Conservation (phyloP, 768 basidiomycete species). For the Rhizopogon rudus region DNA sequence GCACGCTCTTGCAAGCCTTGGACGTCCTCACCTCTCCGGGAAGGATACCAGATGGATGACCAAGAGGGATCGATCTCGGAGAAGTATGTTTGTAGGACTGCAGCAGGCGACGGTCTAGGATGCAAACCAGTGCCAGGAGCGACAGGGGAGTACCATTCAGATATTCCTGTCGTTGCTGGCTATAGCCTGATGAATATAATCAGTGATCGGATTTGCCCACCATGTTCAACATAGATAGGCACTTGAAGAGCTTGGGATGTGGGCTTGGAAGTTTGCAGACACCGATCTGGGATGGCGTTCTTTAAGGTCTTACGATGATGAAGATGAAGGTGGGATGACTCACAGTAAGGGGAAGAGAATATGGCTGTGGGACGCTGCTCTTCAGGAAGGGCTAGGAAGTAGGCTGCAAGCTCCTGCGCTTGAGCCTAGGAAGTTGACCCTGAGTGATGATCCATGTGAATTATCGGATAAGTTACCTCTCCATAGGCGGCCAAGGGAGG, state of each 20-base stretch:
- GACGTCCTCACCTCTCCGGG: constrained; percentile 70
- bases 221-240: constrained; percentile 79
- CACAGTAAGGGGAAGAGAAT: constrained; percentile 84
- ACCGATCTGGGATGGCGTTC: constrained; percentile 55
- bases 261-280: constrained; percentile 75
- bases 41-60: constrained; percentile 61
- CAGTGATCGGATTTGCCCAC: constrained; percentile 25
- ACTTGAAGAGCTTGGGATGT: constrained; percentile 53
- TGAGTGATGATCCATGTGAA: not conserved
- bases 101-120: constrained; percentile 62
- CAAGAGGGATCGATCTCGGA: constrained; percentile 52
- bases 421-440: constrained; percentile 42
- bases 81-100: constrained; percentile 49
- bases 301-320: not conserved
- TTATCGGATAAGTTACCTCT: constrained; percentile 36
- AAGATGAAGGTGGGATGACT: constrained; percentile 11
- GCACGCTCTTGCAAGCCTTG: constrained; percentile 57
- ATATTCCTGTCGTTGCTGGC: constrained; percentile 40
- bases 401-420: constrained; percentile 64
- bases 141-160: constrained; percentile 80
- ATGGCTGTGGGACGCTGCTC: constrained; percentile 70
- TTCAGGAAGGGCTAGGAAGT: constrained; percentile 60
- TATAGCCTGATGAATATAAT: not conserved
- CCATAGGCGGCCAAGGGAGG: constrained; percentile 71
- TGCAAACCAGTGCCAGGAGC: constrained; percentile 64